phyloP scores from a whole-genome alignment of 2,329 filamentous ascomycete species.

The Ascochyta rabiei region DNA sequence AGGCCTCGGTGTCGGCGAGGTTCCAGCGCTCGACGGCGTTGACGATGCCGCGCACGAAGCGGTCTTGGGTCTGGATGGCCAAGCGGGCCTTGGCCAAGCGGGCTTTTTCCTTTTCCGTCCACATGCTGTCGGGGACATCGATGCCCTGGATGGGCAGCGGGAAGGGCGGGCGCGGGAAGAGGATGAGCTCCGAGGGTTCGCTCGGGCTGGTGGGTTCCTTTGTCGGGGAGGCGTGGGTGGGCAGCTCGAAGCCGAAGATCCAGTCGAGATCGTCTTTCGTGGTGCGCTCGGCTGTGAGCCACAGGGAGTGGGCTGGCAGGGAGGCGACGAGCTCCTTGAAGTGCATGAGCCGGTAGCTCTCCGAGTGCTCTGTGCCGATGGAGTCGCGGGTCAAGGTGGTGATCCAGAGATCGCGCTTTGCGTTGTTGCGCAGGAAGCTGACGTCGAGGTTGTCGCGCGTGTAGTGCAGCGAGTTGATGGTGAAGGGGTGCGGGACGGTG shows the following conservation, averaged over 20 bases:
- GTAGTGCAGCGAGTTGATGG: constrained; percentile 71
- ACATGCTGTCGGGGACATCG: constrained; percentile 57
- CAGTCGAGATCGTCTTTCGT: constrained; percentile 79
- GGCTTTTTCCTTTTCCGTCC: constrained; percentile 60
- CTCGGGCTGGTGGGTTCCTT: constrained; percentile 64
- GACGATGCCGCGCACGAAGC: constrained; percentile 36
- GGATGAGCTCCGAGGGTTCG: constrained; percentile 61
- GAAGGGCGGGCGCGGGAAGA: constrained; percentile 51
- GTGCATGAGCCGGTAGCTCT: constrained; percentile 68
- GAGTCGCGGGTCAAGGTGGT: constrained; percentile 71
- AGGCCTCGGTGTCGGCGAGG: constrained; percentile 76
- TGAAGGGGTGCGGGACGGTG: constrained; percentile 90
- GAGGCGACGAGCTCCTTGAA: constrained; percentile 85
- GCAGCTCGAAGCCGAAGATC: constrained; percentile 85
- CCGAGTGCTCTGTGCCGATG: constrained; percentile 67
- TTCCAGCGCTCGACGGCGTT: constrained; percentile 59
- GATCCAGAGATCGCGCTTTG: constrained; percentile 81
- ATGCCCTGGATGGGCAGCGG: constrained; percentile 59
- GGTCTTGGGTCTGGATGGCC: constrained; percentile 44
- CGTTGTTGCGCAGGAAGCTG: constrained; percentile 60
- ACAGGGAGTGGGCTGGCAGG: constrained; percentile 68
- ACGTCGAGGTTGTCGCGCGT: constrained; percentile 54
- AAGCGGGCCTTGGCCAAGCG: constrained; percentile 61
- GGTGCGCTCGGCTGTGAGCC: constrained; percentile 74
- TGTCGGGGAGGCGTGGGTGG: constrained; percentile 60